phyloP scores from a whole-genome alignment of 1,139 yeast species.

The Sugiyamaella paludigena region DNA sequence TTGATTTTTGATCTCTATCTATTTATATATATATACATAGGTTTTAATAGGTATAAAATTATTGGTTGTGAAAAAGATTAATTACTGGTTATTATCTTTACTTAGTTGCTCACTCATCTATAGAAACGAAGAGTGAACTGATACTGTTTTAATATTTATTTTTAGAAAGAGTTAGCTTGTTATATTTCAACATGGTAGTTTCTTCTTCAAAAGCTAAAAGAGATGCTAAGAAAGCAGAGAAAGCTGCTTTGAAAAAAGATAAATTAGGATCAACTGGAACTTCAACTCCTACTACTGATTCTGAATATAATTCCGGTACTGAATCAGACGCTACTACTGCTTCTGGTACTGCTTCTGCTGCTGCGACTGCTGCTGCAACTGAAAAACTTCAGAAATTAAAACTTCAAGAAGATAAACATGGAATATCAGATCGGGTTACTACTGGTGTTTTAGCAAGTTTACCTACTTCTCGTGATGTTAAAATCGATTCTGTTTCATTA shows the following conservation, averaged over 20 bases:
- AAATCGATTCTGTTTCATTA: slow-evolving; percentile 83
- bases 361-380: slow-evolving; percentile 44
- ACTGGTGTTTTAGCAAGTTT: slow-evolving; percentile 95
- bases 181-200: slow-evolving; percentile 23
- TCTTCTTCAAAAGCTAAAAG: slow-evolving; percentile 97
- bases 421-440: slow-evolving; percentile 93
- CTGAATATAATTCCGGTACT: slow-evolving; percentile 29
- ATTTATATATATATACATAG: not conserved
- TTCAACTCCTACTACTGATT: slow-evolving; percentile 41
- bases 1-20: not conserved
- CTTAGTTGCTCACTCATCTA: not conserved
- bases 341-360: slow-evolving; percentile 34
- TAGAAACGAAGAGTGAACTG: not conserved
- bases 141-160: not conserved
- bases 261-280: slow-evolving; percentile 43
- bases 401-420: slow-evolving; percentile 89
- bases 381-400: slow-evolving; percentile 81
- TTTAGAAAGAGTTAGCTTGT: not conserved
- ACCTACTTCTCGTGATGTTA: slow-evolving; percentile 89
- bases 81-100: not conserved
- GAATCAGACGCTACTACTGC: slow-evolving; percentile 41
- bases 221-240: slow-evolving; percentile 65
- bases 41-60: not conserved
- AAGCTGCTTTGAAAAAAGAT: slow-evolving; percentile 54
- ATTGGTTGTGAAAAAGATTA: not conserved